phyloP scores from a whole-genome alignment of 371 early-diverging fungal species.

The Rhizopus sp. region DNA sequence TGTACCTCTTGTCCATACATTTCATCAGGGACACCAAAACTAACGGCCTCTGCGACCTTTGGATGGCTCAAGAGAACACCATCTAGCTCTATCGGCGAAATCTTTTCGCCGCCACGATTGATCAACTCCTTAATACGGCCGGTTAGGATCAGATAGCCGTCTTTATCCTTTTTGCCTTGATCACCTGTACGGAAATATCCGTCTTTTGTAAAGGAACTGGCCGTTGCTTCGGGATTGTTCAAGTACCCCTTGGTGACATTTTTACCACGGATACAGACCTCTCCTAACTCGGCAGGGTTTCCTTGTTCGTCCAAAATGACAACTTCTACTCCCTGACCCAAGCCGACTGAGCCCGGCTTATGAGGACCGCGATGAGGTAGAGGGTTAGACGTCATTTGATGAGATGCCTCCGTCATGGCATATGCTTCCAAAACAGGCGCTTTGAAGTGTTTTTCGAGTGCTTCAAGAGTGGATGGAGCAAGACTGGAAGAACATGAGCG shows the following conservation, averaged over 20 bases:
- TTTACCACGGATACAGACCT: slow-evolving; percentile 82
- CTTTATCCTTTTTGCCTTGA: slow-evolving; percentile 73
- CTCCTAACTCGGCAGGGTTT: slow-evolving; percentile 64
- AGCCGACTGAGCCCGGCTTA: slow-evolving; percentile 84
- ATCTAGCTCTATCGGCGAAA: slow-evolving; percentile 83
- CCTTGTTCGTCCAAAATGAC: slow-evolving; percentile 71
- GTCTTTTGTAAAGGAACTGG: slow-evolving; percentile 61
- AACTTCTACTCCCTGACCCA: slow-evolving; percentile 81
- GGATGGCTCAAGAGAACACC: slow-evolving; percentile 72
- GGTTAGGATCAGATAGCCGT: slow-evolving; percentile 74
- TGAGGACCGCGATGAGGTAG: slow-evolving; percentile 68
- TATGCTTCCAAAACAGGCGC: slow-evolving; percentile 68
- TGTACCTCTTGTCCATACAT: slow-evolving; percentile 86
- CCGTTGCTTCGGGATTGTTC: slow-evolving; percentile 81
- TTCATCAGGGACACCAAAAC: slow-evolving; percentile 74
- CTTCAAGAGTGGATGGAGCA: slow-evolving; percentile 73
- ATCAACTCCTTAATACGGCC: slow-evolving; percentile 84
- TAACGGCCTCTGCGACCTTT: slow-evolving; percentile 78
- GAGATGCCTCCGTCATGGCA: slow-evolving; percentile 92
- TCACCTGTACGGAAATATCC: slow-evolving; percentile 84
- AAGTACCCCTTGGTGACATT: slow-evolving; percentile 82
- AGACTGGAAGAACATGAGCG: slow-evolving; percentile 84
- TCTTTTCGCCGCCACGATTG: slow-evolving; percentile 84
- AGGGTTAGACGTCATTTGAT: slow-evolving; percentile 89
- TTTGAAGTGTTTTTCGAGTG: slow-evolving; percentile 68